Evolutionary conservation across 2,329 filamentous ascomycete genomes (phyloP), one percentile per base, ranked within the genome.

Genomic region (Epichloe brachyelytri): DNA sequence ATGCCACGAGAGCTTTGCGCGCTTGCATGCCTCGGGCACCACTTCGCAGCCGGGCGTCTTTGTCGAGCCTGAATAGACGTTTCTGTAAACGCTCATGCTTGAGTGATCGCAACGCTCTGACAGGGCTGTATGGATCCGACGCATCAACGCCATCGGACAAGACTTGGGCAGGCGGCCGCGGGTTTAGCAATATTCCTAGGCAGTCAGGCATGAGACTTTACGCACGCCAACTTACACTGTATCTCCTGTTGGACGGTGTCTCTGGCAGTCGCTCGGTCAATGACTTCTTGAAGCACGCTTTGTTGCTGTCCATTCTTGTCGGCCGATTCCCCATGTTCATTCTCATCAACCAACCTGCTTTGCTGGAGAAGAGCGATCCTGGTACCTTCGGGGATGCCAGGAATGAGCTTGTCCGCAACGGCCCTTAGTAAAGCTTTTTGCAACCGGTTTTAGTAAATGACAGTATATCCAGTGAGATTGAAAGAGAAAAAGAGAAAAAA

Each of bases 381-480:
- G 0, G 81, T 80, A 33, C 77, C 70, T 56, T 83, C 76, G 0
- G 83, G 80, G 39, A 89, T 82, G 0, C 86, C 87, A 0, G 88
- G 86, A 15, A 94, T 85, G 36, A 89, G 73, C 59, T 87, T 87
- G 54, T 88, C 82, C 4, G 82, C 83, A 57, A 94, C 82, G 1
- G 88, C 86, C 60, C 79, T 79, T 15, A 93, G 70, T 6, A 91
- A 68, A 0, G 86, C 82, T 85, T 44, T 50, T 33, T 19, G 8
- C 11, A 43, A 26, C 17, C 33, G 43, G 43, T 39, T n/a, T 45
- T 40, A 22, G 26, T 30, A 10, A 30, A 30, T 30, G 26, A 10
- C 8, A 10, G 26, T 30, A 10, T 30, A 30, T 10, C 8, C 17
- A n/a, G 4, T 5, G 20, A 5, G 4, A 30, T 6, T 38, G 15